Base-by-base conservation (phyloP, 164 flowering plant species). In the Buxus sempervirens region DNA sequence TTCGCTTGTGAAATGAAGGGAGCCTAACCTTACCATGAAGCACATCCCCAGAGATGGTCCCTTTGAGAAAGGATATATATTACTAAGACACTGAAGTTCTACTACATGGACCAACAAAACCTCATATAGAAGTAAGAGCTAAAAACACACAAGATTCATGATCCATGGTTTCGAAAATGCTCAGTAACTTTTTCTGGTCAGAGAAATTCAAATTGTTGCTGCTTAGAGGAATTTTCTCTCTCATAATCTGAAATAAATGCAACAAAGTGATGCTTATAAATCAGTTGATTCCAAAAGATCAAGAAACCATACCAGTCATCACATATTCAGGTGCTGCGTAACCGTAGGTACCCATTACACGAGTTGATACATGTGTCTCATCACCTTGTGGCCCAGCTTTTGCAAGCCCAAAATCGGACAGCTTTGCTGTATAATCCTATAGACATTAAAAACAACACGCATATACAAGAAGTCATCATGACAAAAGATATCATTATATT, bases 341-440 rank as follows among this genome's bases (percentile, higher is more conserved):
- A 53, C 98, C 98, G 80, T 90, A 89, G 42, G 98, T 93, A 57
- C 98, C 98, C 98, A 93, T 93, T 51, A 93, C 96, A 64, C 98
- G 86, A 67, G 98, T 93, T 28, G 98, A 93, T 51, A 93, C 98
- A 76, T 93, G 96, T 27, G 96, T 93, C 73, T 90, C 96, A 76
- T 93, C 98, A 65, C 98, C 96, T 77, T 93, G 96, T 1, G 96
- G 98, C 68, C 98, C 97, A 74, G 93, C 96, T 83, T 93, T 90
- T 70, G 98, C 98, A 77, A 93, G 93, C 66, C 98, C 98, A 84
- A 90, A 93, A 79, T 93, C 98, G 51, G 96, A 93, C 58, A 93
- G 96, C 68, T 89, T 93, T 60, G 98, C 90, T 9, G 95, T 82
- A 74, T 93, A 93, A 72, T 93, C 98, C 98, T 93, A 83, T 56